Evolutionary conservation across 257 asterid genomes (phyloP), one percentile per base, ranked within the genome.

Genomic region (Dorcoceras hygrometricum): DNA sequence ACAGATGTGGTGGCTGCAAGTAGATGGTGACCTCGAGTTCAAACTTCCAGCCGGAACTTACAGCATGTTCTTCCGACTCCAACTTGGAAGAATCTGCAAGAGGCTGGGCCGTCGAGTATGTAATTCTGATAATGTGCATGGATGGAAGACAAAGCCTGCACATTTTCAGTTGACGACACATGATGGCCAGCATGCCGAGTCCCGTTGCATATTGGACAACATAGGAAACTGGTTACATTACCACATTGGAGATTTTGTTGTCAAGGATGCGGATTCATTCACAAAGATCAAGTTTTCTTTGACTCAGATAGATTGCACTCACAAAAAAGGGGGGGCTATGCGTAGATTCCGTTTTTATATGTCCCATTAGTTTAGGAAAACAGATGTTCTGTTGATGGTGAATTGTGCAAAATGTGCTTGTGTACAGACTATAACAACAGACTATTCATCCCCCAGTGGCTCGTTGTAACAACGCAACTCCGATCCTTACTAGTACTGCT

Each of bases 1-100:
- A 32, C 97, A 91, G 73, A 89, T 86, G 50, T 86, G 97, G 96
- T 91, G 97, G 97, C 85, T 91, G 23, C 91, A 91, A 80, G 89
- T 91, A 14, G 90, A 72, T 4, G 96, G 96, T 1, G 86, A 80
- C 63, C 67, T 85, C 1, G 94, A 91, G 75, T 91, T 91, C 81
- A 83, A 79, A 32, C 72, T 91, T 18, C 94, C 94, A 25, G 68
- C 71, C 64, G 98, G 95, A 67, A 65, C 73, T 3, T 91, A 91
- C 67, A 89, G 96, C 54, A 67, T 91, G 60, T 89, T 86, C 80
- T 91, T 89, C 84, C 78, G 90, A 9, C 90, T 91, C 4, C 90
- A 79, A 31, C 90, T 89, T 0, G 98, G 98, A 0, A 80, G 74
- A 59, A 78, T 75, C 19, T 76, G 80, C 0, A 91, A 84, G 71